phyloP scores from a whole-genome alignment of 345 rosid genomes.

The Noccaea bulbosa region DNA sequence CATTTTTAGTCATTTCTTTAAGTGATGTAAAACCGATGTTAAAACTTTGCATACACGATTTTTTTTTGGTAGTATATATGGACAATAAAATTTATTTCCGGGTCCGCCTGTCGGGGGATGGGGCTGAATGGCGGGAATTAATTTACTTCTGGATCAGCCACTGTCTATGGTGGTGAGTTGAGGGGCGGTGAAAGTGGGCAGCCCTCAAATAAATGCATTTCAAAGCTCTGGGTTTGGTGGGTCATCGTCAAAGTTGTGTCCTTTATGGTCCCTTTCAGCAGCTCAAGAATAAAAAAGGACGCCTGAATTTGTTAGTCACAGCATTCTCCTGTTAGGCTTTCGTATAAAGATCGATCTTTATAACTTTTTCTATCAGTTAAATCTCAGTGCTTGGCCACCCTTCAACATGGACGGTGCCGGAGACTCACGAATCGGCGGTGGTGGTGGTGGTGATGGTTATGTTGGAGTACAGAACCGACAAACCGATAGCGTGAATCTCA shows the following conservation, averaged over 20 bases:
- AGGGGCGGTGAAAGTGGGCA: too few species aligned
- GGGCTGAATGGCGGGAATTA: too few species aligned
- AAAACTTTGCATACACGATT: too few species aligned
- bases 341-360: too few species aligned
- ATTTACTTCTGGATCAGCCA: too few species aligned
- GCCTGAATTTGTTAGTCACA: background rate
- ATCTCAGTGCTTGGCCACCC: background rate
- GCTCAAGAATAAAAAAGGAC: background rate
- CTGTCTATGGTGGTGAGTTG: too few species aligned
- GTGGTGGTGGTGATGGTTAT: slow-evolving; percentile 22
- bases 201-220: background rate
- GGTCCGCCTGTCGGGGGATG: too few species aligned
- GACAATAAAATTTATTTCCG: too few species aligned
- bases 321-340: background rate
- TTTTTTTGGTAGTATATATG: too few species aligned
- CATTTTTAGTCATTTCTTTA: too few species aligned
- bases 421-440: background rate
- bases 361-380: background rate
- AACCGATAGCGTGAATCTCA: slow-evolving; percentile 44
- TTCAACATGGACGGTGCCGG: slow-evolving; percentile 23
- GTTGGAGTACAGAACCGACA: slow-evolving; percentile 39
- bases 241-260: slow-evolving; percentile 35
- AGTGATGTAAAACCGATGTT: too few species aligned
- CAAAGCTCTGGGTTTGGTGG: slow-evolving; percentile 23
- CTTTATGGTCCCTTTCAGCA: slow-evolving; percentile 27